Evolutionary conservation across 2,329 filamentous ascomycete genomes (phyloP), one percentile per base, ranked within the genome.

Genomic region (Nigrospora oryzae): DNA sequence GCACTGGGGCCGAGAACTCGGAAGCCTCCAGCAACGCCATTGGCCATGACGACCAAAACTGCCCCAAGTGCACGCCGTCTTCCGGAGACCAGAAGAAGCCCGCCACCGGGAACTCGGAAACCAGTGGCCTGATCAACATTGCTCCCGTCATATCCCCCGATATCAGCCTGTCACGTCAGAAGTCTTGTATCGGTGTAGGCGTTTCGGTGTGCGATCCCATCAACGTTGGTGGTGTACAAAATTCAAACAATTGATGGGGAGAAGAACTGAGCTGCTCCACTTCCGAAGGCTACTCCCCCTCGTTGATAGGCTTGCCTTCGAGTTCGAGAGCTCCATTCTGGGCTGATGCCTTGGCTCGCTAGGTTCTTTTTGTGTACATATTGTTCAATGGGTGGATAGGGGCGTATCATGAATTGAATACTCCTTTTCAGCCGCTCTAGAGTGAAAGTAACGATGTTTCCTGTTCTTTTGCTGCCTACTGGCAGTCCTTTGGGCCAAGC

Each of bases 161-260:
- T 2, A 10, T 53, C 35, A 43, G 42, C 36, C 33, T 55, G 2
- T 43, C 32, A 43, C 50, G 49, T 46, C 46, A 46, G 31, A 54
- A 56, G 44, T 49, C 45, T 46, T 56, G 53, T 32, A 28, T 34
- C 16, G 54, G 54, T 17, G 34, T 56, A 15, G 54, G 54, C 23
- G 51, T 55, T 36, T 54, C 51, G 0, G 54, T 49, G 3, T 56
- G 53, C 33, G 54, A 56, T 36, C 54, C 53, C 17, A 55, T 55
- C 43, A 56, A 53, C 8, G 54, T 56, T 11, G 33, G 37, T 23
- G 46, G 48, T 8, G 44, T 36, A 15, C 46, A 50, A 39, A 44
- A 46, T 19, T 48, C 48, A 8, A 43, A 49, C 45, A 47, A 47
- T 17, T 7, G 17, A 3, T 4, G 2, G 34, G 5, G n/a, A 5